Percentiles rank a stretch among this genome's conserved stretches.
phyloP scores from a whole-genome alignment of 106 monocot genomes.

The Acanthochlamys bracteata region DNA sequence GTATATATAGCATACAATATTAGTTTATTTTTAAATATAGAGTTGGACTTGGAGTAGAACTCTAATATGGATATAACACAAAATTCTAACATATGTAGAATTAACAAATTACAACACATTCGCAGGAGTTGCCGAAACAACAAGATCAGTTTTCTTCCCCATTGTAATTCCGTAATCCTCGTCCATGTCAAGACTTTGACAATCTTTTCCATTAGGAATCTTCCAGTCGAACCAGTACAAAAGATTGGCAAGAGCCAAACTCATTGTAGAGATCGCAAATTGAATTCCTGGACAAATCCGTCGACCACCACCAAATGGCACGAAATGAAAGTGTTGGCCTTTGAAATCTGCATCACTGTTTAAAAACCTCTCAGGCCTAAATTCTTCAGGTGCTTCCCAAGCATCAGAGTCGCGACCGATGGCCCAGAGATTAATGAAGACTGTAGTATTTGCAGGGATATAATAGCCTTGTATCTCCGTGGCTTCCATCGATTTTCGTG shows the following conservation, averaged over 20 bases:
- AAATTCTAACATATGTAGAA: no score
- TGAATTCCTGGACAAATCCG: background rate
- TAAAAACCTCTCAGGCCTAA: background rate
- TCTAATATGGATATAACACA: no score
- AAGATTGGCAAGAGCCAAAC: background rate
- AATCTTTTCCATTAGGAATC: background rate
- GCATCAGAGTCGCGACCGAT: background rate
- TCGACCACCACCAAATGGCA: background rate
- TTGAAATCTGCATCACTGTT: background rate
- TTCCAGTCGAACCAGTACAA: background rate
- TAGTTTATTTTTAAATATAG: no score
- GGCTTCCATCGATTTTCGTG: conserved; percentile 1
- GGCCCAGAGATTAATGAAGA: background rate
- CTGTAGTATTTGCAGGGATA: conserved; percentile 4
- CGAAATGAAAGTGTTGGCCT: background rate
- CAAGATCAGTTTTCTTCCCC: no score
- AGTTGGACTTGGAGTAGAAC: no score
- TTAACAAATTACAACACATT: no score
- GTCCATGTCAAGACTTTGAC: background rate
- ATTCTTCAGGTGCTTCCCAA: background rate
- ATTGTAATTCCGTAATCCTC: background rate
- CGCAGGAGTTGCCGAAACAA: no score
- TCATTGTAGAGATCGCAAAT: background rate
- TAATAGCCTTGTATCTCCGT: background rate
- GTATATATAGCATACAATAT: no score